These are phyloP conservation scores for Allomyces arbusculus DNA, from an alignment of 192 early-diverging fungal genomes.

Conservation along the genomic window DNA sequence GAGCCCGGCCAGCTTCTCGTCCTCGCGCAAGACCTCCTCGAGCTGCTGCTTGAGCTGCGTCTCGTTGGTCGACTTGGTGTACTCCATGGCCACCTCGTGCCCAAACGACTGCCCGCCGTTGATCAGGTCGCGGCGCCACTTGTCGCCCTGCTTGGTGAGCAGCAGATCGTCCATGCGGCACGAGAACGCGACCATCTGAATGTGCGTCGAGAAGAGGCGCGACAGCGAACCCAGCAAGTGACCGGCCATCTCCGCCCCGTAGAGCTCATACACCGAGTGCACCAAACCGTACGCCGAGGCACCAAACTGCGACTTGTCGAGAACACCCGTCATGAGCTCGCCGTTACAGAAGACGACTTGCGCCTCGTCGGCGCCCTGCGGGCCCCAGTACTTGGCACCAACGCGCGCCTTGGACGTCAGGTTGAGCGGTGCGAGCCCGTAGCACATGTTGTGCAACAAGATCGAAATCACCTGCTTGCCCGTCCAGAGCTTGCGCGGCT, in stretches of 20 bases:
- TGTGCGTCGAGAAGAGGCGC: conserved; percentile 72
- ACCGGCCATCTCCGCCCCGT: conserved; percentile 71
- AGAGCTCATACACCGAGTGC: conserved; percentile 89
- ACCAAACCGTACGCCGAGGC: conserved; percentile 77
- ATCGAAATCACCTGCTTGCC: conserved; percentile 95
- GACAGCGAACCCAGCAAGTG: conserved; percentile 75
- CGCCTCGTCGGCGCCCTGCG: conserved; percentile 55
- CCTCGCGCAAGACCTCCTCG: conserved; percentile 68
- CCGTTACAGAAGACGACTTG: conserved; percentile 71
- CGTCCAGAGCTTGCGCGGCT: conserved; percentile 79
- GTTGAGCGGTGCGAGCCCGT: conserved; percentile 54
- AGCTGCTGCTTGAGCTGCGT: conserved; percentile 48
- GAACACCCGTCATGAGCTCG: conserved; percentile 71
- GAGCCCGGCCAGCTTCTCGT: conserved; percentile 66
- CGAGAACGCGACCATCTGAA: conserved; percentile 75
- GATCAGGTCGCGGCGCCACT: conserved; percentile 50
- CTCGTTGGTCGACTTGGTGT: conserved; percentile 9
- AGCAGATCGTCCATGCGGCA: conserved; percentile 98
- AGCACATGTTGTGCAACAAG: conserved; percentile 78
- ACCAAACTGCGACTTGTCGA: conserved; percentile 96
- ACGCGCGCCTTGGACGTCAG: conserved; percentile 74
- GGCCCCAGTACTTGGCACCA: conserved; percentile 67
- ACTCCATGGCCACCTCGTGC: conserved; percentile 47
- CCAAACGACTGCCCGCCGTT: conserved; percentile 37
- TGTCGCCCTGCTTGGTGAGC: conserved; percentile 64